Evolutionary conservation across 1,284 basidiomycete species (phyloP).

Genomic region (Leccinum griseonigrum): DNA sequence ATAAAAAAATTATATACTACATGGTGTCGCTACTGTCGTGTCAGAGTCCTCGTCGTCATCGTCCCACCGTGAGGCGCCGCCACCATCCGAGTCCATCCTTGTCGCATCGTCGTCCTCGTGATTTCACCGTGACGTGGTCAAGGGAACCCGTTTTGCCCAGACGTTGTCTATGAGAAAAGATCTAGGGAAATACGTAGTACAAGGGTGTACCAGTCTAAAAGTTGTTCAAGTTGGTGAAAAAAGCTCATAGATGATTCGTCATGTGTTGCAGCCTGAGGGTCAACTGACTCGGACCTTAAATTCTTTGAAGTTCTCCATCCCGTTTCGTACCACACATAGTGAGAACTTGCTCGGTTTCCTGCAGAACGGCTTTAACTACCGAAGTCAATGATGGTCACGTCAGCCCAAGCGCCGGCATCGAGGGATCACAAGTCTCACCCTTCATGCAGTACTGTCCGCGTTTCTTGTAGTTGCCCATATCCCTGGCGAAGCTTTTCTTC

Average conservation of each 20-base stretch:
- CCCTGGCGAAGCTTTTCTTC: slow-evolving; percentile 50
- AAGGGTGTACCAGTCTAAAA: neutral
- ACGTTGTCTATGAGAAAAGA: neutral
- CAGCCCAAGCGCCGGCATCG: neutral
- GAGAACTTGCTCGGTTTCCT: slow-evolving; percentile 53
- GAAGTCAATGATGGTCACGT: slow-evolving; percentile 10
- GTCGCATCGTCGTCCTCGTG: too few species aligned
- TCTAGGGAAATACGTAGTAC: neutral
- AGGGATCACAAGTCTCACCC: slow-evolving; percentile 39
- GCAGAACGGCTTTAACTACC: slow-evolving; percentile 55
- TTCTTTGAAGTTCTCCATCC: slow-evolving; percentile 25
- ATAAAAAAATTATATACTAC: too few species aligned
- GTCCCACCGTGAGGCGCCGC: too few species aligned
- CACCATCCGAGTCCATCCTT: too few species aligned
- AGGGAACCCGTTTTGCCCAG: neutral
- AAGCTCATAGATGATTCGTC: neutral
- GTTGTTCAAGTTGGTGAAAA: neutral
- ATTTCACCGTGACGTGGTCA: neutral
- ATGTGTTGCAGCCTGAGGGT: neutral
- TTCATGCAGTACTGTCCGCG: slow-evolving; percentile 55
- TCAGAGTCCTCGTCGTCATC: too few species aligned
- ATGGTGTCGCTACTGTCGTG: too few species aligned
- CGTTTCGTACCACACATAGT: slow-evolving; percentile 46
- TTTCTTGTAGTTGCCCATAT: slow-evolving; percentile 54
- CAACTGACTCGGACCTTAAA: neutral